Percentiles rank a stretch among this genome's conserved stretches.
Conservation (phyloP, 306 rosid genomes). For the Castanea mollissima region DNA sequence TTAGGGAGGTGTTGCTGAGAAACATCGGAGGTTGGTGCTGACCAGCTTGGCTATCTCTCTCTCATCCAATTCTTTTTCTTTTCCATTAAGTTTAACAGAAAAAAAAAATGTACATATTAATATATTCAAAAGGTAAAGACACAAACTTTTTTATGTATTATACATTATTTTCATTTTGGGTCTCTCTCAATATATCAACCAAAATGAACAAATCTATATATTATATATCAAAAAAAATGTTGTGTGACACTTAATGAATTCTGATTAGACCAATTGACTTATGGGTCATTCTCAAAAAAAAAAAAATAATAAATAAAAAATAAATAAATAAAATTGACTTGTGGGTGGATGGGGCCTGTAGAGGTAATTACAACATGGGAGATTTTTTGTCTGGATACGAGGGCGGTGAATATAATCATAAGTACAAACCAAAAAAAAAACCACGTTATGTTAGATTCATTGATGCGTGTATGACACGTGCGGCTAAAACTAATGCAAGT, state of each 20-base stretch:
- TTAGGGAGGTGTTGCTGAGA: constrained; percentile 72
- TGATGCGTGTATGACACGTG: constrained; percentile 6
- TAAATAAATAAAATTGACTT: neutral
- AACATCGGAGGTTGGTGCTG: constrained; percentile 81
- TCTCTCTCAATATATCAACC: neutral
- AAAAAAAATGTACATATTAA: neutral
- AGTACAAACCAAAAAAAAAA: neutral
- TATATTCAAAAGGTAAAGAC: neutral
- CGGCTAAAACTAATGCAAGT: neutral
- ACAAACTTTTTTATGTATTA: too few species aligned
- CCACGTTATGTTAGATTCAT: neutral
- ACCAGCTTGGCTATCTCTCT: constrained; percentile 42
- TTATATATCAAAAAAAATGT: too few species aligned
- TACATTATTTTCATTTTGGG: too few species aligned
- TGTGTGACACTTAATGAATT: too few species aligned
- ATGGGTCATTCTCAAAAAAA: too few species aligned
- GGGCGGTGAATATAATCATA: neutral
- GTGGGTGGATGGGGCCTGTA: neutral
- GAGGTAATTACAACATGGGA: neutral
- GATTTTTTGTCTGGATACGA: neutral
- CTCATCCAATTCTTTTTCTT: neutral
- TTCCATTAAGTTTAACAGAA: neutral
- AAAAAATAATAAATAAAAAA: too few species aligned
- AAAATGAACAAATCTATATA: too few species aligned
- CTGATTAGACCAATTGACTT: too few species aligned